Percentiles rank a stretch among this genome's conserved stretches.
Evolutionary conservation across 768 basidiomycete species (phyloP).

Genomic region (Tylopilus subfusipes): DNA sequence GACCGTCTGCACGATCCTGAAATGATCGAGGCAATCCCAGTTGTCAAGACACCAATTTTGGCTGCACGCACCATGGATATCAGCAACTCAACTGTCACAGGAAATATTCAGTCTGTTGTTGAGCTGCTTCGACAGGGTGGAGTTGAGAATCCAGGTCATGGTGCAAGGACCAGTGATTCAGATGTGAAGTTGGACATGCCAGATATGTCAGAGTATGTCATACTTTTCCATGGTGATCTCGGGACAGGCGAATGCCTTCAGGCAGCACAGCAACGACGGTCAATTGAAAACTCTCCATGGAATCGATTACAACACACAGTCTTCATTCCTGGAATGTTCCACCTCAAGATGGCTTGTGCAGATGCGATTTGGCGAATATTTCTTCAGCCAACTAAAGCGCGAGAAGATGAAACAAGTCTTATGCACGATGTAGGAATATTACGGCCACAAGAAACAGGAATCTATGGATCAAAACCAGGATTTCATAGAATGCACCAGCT

Average conservation of each 20-base stretch:
- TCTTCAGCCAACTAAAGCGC: slow-evolving; percentile 2
- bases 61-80: no score
- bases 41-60: neutral
- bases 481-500: slow-evolving; percentile 38
- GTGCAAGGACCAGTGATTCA: no score
- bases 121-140: no score
- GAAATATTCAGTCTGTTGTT: no score
- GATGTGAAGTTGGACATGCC: no score
- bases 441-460: slow-evolving; percentile 32
- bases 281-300: slow-evolving; percentile 19
- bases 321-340: slow-evolving; percentile 33
- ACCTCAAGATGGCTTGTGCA: slow-evolving; percentile 31
- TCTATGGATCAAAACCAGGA: slow-evolving; percentile 32
- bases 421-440: slow-evolving; percentile 21
- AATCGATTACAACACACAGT: slow-evolving; percentile 31
- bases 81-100: no score
- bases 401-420: slow-evolving; percentile 12
- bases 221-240: neutral
- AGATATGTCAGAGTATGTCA: neutral
- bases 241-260: slow-evolving; percentile 15
- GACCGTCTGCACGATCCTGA: no score
- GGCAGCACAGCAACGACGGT: neutral
- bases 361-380: slow-evolving; percentile 21
- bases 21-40: no score
- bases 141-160: no score